Conservation (phyloP, 768 basidiomycete genomes). For the Amanita molliuscula region DNA sequence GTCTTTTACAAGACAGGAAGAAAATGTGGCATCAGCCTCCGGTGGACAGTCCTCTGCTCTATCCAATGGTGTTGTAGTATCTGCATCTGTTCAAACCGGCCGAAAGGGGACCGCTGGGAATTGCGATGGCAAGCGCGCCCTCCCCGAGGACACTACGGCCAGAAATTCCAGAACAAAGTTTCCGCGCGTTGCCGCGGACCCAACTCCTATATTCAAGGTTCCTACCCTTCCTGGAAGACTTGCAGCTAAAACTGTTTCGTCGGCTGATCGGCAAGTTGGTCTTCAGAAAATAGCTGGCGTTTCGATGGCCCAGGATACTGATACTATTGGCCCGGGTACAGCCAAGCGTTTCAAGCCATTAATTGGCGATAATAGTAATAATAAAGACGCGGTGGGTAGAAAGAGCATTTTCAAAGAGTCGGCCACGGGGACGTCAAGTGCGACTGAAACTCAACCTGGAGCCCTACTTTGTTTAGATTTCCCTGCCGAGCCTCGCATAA, state of each 20-base stretch:
- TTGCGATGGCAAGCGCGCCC: background rate
- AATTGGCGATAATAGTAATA: background rate
- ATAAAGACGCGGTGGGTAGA: background rate
- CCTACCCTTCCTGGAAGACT: conserved; percentile 1
- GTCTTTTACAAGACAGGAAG: background rate
- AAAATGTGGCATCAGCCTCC: background rate
- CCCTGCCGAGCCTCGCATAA: conserved; percentile 11
- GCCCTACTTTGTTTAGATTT: conserved; percentile 24
- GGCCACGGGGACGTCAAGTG: background rate
- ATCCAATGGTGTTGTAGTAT: background rate
- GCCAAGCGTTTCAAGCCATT: background rate
- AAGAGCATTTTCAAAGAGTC: background rate
- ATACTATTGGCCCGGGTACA: background rate
- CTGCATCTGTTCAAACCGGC: background rate
- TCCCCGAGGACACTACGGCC: background rate
- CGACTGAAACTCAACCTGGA: background rate
- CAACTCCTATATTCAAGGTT: background rate
- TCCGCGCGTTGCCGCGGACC: background rate
- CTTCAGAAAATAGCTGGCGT: background rate
- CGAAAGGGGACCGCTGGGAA: background rate
- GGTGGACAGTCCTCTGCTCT: background rate
- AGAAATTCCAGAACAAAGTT: background rate
- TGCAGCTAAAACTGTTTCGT: background rate
- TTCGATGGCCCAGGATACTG: background rate
- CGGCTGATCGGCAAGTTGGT: background rate